phyloP scores from a whole-genome alignment of 1,284 basidiomycete species.

The Papiliotrema laurentii region DNA sequence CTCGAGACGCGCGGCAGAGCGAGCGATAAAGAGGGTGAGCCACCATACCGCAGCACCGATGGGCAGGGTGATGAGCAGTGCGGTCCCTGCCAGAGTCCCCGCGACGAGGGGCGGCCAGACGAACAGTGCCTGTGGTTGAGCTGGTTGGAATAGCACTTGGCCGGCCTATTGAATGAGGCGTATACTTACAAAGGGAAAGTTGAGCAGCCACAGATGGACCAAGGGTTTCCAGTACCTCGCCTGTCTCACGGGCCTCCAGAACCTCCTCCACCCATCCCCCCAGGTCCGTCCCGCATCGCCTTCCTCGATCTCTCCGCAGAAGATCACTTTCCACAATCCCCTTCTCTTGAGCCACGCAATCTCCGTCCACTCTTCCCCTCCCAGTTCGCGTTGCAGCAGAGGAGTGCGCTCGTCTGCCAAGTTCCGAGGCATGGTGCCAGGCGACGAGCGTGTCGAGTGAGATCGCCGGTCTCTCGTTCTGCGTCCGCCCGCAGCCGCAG shows the following conservation, averaged over 20 bases:
- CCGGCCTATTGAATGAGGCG: too few relatives aligned
- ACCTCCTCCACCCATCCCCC: constrained; percentile 27
- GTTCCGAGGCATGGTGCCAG: background rate
- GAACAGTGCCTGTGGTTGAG: constrained; percentile 31
- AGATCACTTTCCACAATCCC: constrained; percentile 23
- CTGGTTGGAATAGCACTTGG: background rate
- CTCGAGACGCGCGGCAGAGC: constrained; percentile 41
- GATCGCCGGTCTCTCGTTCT: background rate
- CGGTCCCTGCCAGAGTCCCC: constrained; percentile 45
- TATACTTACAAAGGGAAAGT: constrained; percentile 46
- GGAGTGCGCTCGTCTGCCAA: constrained; percentile 28
- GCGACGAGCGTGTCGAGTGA: constrained; percentile 8
- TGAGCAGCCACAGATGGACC: constrained; percentile 38
- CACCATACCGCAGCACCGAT: constrained; percentile 46
- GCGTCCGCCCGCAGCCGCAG: background rate
- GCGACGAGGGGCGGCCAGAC: constrained; percentile 43
- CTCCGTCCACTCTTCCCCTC: constrained; percentile 1
- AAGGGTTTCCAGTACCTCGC: constrained; percentile 34
- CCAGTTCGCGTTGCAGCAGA: constrained; percentile 11
- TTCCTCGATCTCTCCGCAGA: constrained; percentile 28
- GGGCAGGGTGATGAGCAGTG: constrained; percentile 44
- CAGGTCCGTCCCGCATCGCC: constrained; percentile 16
- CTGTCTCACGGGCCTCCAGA: constrained; percentile 30
- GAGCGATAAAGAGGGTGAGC: constrained; percentile 42
- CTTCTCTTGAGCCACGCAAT: constrained; percentile 5